These are phyloP conservation scores for Lentinula novae-zelandiae DNA, from an alignment of 1,284 basidiomycete species.

Conservation along the genomic window DNA sequence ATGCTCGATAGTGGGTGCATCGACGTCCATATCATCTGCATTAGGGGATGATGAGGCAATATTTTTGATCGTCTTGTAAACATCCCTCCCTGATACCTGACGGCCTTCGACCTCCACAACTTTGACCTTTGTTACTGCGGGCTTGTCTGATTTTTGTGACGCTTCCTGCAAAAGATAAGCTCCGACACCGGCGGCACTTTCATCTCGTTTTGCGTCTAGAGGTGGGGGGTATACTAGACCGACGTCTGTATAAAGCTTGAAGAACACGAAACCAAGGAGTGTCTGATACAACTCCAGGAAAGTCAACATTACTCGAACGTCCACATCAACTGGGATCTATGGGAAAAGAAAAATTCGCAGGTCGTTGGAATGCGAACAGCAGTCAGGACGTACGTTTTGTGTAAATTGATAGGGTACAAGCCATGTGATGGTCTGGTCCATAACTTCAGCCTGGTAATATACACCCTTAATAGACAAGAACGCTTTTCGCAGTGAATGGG, in stretches of 20 bases:
- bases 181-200: conserved; percentile 85
- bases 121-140: conserved; percentile 22
- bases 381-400: conserved; percentile 67
- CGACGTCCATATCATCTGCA: conserved; percentile 32
- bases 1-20: conserved; percentile 33
- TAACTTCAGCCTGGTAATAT: conserved; percentile 96
- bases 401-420: conserved; percentile 98
- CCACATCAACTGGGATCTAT: conserved; percentile 92
- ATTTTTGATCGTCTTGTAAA: conserved; percentile 70
- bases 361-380: not conserved
- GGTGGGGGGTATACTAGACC: conserved; percentile 95
- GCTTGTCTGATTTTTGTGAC: conserved; percentile 27
- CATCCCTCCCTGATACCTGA: conserved; percentile 63
- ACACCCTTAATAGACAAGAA: conserved; percentile 99
- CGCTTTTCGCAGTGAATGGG: conserved; percentile 81
- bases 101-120: conserved; percentile 51
- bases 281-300: conserved; percentile 99
- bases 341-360: conserved; percentile 14
- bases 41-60: conserved; percentile 38
- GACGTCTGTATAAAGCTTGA: conserved; percentile 95
- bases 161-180: conserved; percentile 79
- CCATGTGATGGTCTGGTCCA: conserved; percentile 94
- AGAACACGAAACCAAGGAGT: conserved; percentile 92
- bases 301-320: conserved; percentile 97
- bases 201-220: conserved; percentile 82